Base-by-base conservation (phyloP, 192 early-diverging fungal genomes). In the Martensiomyces pterosporus region DNA sequence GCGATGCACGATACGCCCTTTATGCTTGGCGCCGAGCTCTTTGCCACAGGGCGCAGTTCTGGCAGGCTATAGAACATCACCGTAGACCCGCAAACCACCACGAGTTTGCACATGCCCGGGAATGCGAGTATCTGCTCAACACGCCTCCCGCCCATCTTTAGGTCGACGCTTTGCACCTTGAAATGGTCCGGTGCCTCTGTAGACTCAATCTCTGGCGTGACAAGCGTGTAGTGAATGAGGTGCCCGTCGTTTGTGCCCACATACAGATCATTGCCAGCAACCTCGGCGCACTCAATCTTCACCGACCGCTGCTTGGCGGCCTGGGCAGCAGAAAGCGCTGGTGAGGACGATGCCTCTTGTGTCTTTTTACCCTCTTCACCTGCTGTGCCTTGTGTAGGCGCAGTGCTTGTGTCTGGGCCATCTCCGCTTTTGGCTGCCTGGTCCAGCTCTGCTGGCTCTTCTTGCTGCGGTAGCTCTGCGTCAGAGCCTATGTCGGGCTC, bases 81-180 rank as follows among this genome's bases (percentile, higher is more conserved):
- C 3, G 52, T 59, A 19, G 70, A 62, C 7, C 59, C 64, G 21
- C 70, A 67, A n/a, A 74, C 35, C 10, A 67, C 64, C 6, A 57
- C 59, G 10, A 74, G 55, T 24, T 55, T 55, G 24, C 43, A 32
- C 23, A 67, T 43, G 17, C 17, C 29, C 15, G 70, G 64, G 13
- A 74, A 57, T 19, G 59, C 58, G n/a, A 74, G 16, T 10, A 74
- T 17, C 33, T 74, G 70, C 43, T 74, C 70, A 1, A 74, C 64
- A 3, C 63, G 64, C 39, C 59, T 62, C 7, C 29, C 51, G 15
- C 70, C 59, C 17, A 66, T 33, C 25, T 41, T 26, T 37, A 74
- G 23, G 22, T 67, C 52, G 7, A 63, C 59, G 4, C 19, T 47
- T 14, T 34, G 19, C 9, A 74, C 70, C 9, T 22, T 9, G 14